A percentile compares a stretch with the other conserved stretches of the same genome.
These are phyloP conservation scores for Bruguiera hainesii DNA, from an alignment of 441 rosid species.

Conservation along the genomic window DNA sequence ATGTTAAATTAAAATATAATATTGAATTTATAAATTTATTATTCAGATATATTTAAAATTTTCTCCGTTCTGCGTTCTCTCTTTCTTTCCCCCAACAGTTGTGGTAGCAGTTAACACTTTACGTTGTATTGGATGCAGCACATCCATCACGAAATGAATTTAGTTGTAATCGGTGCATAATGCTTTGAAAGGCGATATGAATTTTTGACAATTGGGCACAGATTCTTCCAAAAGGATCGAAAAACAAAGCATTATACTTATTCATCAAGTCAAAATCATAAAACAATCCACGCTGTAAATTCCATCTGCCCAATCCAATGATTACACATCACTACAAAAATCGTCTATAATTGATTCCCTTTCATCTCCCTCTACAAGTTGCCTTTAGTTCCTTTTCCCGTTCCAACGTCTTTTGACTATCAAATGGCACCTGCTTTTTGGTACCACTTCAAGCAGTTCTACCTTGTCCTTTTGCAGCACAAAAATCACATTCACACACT, in stretches of 20 bases:
- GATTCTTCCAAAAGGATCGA: too few species aligned
- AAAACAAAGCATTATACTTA: not conserved
- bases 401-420: constrained; percentile 34
- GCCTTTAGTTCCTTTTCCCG: not conserved
- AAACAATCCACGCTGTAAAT: constrained; percentile 13
- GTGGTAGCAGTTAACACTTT: too few species aligned
- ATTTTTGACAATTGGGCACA: not conserved
- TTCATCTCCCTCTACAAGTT: constrained; percentile 6
- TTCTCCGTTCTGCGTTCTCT: too few species aligned
- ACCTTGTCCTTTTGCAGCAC: constrained; percentile 22
- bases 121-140: too few species aligned
- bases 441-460: constrained; percentile 31
- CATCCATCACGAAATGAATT: too few species aligned
- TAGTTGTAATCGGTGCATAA: not conserved
- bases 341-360: constrained; percentile 22
- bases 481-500: constrained; percentile 15
- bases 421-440: constrained; percentile 27
- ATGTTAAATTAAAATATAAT: too few species aligned
- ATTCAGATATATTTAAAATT: too few species aligned
- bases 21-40: too few species aligned
- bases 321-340: constrained; percentile 31
- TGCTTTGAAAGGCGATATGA: not conserved
- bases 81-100: too few species aligned
- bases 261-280: constrained; percentile 9
- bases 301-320: constrained; percentile 19